Evolutionary conservation across 495 filamentous ascomycete species (phyloP), one percentile per base, ranked within the genome.

Genomic region (Penicillium bovifimosum): DNA sequence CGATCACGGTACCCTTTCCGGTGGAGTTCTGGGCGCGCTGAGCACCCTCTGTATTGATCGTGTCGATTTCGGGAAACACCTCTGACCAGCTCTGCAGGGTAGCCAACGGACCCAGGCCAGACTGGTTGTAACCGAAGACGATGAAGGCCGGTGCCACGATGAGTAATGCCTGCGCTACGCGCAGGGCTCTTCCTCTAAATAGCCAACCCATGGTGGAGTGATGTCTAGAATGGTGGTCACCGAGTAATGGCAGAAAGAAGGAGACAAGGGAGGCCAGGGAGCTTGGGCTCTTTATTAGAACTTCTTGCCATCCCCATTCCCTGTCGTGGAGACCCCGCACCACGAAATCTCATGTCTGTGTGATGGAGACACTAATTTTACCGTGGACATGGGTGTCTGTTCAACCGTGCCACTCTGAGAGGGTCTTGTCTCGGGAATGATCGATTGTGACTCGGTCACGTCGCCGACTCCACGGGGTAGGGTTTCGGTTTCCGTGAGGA

Each of bases 1-100:
- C 71, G 20, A 72, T 67, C 9, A 76, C 69, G 18, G 68, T 66
- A 33, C 73, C 74, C 43, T 68, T 66, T 29, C 53, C 46, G n/a
- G 69, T 69, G 2, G 66, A 64, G 31, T 68, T 65, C 16, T 60
- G 43, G 0, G 58, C 38, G 18, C 58, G 54, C 14, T 46, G 13
- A 1, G 39, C 56, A 6, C 64, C 66, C 0, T 34, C 27, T 13
- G 68, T 67, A 56, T 71, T 51, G 52, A 65, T 52, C 20, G 66
- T 64, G 29, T 71, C 66, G 44, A 69, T 66, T 18, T 67, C 40
- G 0, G 68, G 68, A 47, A 70, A 70, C 18, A 55, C 28, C 24
- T 68, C 38, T 9, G 59, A 62, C 56, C 60, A 69, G 33, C 59
- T 65, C 29, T 63, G 43, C 18, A 69, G 40, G 1, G 62, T 61